These are phyloP conservation scores for Leucosporidium yakuticum DNA, from an alignment of 768 basidiomycete species.

Conservation along the genomic window DNA sequence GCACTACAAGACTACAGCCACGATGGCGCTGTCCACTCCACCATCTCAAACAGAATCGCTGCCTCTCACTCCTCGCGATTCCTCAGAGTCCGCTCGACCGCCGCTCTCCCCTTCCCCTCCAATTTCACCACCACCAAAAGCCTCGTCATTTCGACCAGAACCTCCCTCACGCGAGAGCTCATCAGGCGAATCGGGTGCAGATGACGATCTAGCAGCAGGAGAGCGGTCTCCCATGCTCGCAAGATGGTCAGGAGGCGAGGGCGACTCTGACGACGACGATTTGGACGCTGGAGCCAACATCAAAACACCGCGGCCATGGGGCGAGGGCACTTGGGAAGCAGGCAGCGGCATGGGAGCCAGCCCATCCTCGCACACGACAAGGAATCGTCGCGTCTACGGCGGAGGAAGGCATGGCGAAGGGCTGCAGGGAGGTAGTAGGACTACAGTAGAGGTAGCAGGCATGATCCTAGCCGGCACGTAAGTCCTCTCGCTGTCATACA, in stretches of 20 bases:
- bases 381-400: slow-evolving; percentile 22
- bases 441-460: slow-evolving; percentile 20
- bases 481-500: not conserved
- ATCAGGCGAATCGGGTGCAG: not conserved
- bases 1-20: not conserved
- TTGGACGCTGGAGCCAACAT: not conserved
- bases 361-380: not conserved
- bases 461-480: slow-evolving; percentile 15
- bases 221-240: not conserved
- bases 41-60: not conserved
- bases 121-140: not conserved
- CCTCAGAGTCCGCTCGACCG: not conserved
- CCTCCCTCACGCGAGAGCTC: not conserved
- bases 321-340: not conserved
- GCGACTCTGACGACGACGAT: not conserved
- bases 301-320: not conserved
- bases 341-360: not conserved
- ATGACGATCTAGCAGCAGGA: not conserved
- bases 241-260: not conserved
- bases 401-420: slow-evolving; percentile 25
- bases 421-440: slow-evolving; percentile 11
- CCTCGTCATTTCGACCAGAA: not conserved
- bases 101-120: not conserved
- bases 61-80: slow-evolving; percentile 3
- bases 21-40: not conserved